phyloP scores from a whole-genome alignment of 805 yeast species.

The Sugiyamaella floridensis region DNA sequence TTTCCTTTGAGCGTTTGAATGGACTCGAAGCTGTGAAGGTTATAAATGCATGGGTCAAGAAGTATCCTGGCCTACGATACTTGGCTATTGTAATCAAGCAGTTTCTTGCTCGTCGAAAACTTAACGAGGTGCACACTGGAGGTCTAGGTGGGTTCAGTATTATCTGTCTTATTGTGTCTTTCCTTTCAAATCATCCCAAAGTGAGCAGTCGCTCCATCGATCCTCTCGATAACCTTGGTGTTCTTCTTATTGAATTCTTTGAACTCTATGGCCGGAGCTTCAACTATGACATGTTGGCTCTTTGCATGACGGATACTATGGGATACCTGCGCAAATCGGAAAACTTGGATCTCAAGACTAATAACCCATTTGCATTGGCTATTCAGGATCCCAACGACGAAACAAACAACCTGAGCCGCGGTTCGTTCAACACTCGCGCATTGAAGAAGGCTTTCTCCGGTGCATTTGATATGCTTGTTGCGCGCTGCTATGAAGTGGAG shows the following conservation, averaged over 20 bases:
- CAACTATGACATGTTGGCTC: conserved; percentile 71
- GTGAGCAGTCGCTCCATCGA: conserved; percentile 58
- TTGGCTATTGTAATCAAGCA: conserved; percentile 78
- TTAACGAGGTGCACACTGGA: conserved; percentile 86
- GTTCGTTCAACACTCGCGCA: conserved; percentile 72
- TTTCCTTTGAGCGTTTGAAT: conserved; percentile 79
- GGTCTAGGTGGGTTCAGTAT: conserved; percentile 93
- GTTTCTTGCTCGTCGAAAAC: conserved; percentile 65
- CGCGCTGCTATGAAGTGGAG: conserved; percentile 68
- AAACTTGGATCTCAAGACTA: conserved; percentile 44
- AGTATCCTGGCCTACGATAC: conserved; percentile 75
- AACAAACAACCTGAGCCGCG: conserved; percentile 75
- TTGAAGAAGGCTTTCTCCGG: conserved; percentile 83
- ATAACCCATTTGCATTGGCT: conserved; percentile 56
- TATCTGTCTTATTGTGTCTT: conserved; percentile 78
- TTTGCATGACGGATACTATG: conserved; percentile 55
- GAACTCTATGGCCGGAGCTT: conserved; percentile 87
- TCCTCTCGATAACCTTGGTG: conserved; percentile 73
- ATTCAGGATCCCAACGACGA: conserved; percentile 88
- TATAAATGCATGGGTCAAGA: conserved; percentile 65
- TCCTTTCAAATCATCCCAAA: conserved; percentile 73
- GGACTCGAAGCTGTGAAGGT: conserved; percentile 78
- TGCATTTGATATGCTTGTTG: conserved; percentile 70
- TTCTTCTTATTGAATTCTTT: conserved; percentile 81
- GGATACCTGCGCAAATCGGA: conserved; percentile 52